These are phyloP conservation scores for Russula earlei DNA, from an alignment of 768 basidiomycete genomes.

Conservation along the genomic window DNA sequence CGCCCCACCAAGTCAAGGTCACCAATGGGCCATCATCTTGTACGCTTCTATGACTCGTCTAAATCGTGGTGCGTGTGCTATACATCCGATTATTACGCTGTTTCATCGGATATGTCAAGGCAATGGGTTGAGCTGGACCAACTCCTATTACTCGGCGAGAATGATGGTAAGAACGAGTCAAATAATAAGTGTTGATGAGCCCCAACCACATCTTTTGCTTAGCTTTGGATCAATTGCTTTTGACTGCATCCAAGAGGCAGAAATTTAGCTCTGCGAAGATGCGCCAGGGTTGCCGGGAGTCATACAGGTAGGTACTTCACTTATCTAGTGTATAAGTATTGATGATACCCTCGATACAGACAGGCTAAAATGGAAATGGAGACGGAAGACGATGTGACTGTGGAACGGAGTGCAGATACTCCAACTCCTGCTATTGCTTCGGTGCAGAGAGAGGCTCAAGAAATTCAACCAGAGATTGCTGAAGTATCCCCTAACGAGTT, in stretches of 20 bases:
- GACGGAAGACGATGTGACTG: conserved; percentile 8
- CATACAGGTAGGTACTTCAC: conserved; percentile 38
- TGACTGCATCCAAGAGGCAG: conserved; percentile 45
- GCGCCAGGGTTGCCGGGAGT: conserved; percentile 48
- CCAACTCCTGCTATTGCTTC: not conserved
- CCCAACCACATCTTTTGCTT: not conserved
- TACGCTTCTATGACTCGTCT: conserved; percentile 71
- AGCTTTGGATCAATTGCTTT: conserved; percentile 60
- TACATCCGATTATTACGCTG: not conserved
- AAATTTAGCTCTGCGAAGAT: conserved; percentile 47
- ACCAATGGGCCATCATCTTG: conserved; percentile 45
- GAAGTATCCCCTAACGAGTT: not conserved
- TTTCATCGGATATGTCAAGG: conserved; percentile 33
- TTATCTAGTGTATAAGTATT: not conserved
- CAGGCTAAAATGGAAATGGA: conserved; percentile 17
- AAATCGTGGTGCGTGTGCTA: conserved; percentile 45
- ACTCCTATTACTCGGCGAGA: conserved; percentile 61
- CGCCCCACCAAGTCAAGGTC: conserved; percentile 28
- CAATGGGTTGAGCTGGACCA: conserved; percentile 48
- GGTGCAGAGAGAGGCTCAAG: not conserved
- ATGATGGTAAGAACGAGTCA: conserved; percentile 42
- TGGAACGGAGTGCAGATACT: not conserved
- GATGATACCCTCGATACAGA: not conserved
- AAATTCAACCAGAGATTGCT: not conserved
- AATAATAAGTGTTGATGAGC: not conserved